These are phyloP conservation scores for Aspergillus sclerotioniger DNA, from an alignment of 495 filamentous ascomycete genomes.

Conservation along the genomic window DNA sequence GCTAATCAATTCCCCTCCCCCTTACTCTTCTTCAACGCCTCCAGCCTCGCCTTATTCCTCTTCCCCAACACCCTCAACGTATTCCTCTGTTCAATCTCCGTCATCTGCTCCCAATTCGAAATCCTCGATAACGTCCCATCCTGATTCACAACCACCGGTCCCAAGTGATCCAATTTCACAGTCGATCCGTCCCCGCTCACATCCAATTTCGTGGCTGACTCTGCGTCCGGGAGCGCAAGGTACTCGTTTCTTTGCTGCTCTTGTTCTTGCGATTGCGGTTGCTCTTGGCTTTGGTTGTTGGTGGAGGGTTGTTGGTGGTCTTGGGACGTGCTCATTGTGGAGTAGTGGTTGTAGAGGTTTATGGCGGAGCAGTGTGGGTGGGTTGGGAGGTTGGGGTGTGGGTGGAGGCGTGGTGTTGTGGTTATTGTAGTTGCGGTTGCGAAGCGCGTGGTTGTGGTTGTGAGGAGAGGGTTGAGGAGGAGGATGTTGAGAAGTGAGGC, in stretches of 20 bases:
- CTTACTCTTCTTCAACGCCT: constrained; percentile 40
- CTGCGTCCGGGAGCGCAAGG: constrained; percentile 31
- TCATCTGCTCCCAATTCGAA: constrained; percentile 66
- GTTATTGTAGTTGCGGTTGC: background rate
- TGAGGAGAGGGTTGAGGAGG: constrained; percentile 5
- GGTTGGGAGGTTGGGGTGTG: constrained; percentile 2
- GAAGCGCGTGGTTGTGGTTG: constrained; percentile 7
- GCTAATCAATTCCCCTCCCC: constrained; percentile 5
- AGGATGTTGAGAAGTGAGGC: constrained; percentile 31
- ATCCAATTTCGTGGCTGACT: constrained; percentile 33
- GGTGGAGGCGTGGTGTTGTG: background rate
- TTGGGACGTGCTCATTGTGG: constrained; percentile 14
- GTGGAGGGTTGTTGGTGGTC: background rate
- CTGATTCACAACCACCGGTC: constrained; percentile 65
- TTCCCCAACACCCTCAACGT: constrained; percentile 61
- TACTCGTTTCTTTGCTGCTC: constrained; percentile 18
- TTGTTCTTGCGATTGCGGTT: constrained; percentile 13
- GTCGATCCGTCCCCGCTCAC: constrained; percentile 45
- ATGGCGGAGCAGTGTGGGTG: constrained; percentile 4
- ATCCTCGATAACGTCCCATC: constrained; percentile 66
- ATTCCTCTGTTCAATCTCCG: constrained; percentile 58
- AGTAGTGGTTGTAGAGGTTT: background rate
- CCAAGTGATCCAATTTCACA: constrained; percentile 57
- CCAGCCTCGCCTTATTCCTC: constrained; percentile 61
- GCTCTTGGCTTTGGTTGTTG: constrained; percentile 9